Evolutionary conservation across 2,329 filamentous ascomycete species (phyloP), one percentile per base, ranked within the genome.

Genomic region (Hypocrella siamensis): DNA sequence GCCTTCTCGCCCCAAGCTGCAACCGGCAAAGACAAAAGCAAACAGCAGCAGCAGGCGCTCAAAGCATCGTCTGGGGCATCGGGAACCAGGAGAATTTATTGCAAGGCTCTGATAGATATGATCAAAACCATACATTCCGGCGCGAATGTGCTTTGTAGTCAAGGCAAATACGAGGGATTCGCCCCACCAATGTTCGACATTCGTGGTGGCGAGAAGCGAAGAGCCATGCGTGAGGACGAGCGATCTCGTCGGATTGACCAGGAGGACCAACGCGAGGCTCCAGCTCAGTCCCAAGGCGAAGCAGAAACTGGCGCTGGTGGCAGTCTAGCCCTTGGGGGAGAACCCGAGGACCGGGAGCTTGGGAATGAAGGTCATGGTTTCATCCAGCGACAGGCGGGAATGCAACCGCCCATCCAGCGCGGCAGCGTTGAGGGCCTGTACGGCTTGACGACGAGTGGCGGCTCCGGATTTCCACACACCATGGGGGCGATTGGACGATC

Each of bases 311-410:
- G 81, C 28, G 73, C 80, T 42, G 82, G 81, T 28, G 73, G 74
- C 11, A 96, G 88, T 49, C 64, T 90, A 35, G 86, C 92, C 36
- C 66, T 96, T 14, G 88, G 88, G 35, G 88, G 88, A 27, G 88
- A 96, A 50, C 88, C 88, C 0, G 88, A 96, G 49, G 84, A 93
- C 42, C 67, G 70, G 38, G 77, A 83, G 16, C 56, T 57, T 28
- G 47, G 54, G 14, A 60, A 63, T 14, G 68, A 71, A 31, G 55
- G 55, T 25, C 60, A 67, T 42, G 49, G 52, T 29, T 67, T 67
- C 26, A 65, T 68, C 27, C 68, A 71, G 36, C 68, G 75, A 38
- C 69, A 75, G 31, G 71, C 74, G 36, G 73, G 71, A 10, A 75
- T 83, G 6, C 83, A 85, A 45, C 76, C 80, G 3, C 82, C 85